phyloP scores from a whole-genome alignment of 805 yeast species.

The Dipodascus geniculatus region DNA sequence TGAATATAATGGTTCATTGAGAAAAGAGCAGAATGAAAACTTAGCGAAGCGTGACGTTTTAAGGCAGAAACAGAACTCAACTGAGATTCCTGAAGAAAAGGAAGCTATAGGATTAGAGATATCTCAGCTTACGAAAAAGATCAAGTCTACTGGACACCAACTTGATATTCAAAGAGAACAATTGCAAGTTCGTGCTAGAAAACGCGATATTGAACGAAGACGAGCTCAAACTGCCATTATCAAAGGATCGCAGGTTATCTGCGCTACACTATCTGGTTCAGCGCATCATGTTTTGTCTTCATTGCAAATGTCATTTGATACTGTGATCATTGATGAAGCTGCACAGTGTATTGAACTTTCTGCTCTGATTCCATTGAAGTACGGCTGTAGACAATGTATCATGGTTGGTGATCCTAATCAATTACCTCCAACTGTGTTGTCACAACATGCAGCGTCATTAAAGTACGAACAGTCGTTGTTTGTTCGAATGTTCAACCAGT shows the following conservation, averaged over 20 bases:
- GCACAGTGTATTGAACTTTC: constrained; percentile 94
- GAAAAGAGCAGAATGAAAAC: constrained; percentile 40
- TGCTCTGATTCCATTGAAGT: constrained; percentile 80
- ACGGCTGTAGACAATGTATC: constrained; percentile 81
- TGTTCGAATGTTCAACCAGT: constrained; percentile 75
- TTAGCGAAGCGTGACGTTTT: constrained; percentile 47
- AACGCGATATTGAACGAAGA: constrained; percentile 66
- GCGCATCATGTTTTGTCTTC: constrained; percentile 79
- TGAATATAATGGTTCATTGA: constrained; percentile 33
- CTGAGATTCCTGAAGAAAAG: constrained; percentile 6
- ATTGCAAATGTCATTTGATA: constrained; percentile 68
- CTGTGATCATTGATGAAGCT: constrained; percentile 93
- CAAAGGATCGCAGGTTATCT: constrained; percentile 68
- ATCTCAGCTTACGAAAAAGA: constrained; percentile 45
- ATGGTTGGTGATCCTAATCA: constrained; percentile 99
- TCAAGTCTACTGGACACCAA: constrained; percentile 59
- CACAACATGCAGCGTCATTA: constrained; percentile 70
- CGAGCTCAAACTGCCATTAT: constrained; percentile 63
- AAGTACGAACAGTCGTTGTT: constrained; percentile 86
- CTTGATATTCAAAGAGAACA: constrained; percentile 73
- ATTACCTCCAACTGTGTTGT: constrained; percentile 90
- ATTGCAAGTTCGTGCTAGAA: constrained; percentile 54
- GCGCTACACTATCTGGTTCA: constrained; percentile 87
- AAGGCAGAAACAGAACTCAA: constrained; percentile 26
- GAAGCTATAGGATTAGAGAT: constrained; percentile 29